phyloP scores from a whole-genome alignment of 352 stramenopile genomes.

The Pythium periplocum region DNA sequence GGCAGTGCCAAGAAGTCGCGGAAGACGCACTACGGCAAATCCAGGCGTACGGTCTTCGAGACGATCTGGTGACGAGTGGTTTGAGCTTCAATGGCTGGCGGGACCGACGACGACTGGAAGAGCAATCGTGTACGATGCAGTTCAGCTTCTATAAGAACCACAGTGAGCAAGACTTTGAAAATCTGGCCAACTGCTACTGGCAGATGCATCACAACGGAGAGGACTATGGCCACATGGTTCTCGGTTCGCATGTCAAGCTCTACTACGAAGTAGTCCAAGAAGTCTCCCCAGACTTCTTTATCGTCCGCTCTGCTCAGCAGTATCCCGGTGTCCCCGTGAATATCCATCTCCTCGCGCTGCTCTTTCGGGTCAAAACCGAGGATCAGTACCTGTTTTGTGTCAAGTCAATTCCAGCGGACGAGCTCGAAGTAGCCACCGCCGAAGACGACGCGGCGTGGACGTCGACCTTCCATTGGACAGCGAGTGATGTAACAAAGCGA shows the following conservation, averaged over 20 bases:
- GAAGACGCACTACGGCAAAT: conserved; percentile 2
- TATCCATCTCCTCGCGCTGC: conserved; percentile 3
- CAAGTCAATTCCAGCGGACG: background rate
- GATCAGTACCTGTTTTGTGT: too few relatives aligned
- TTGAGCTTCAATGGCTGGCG: conserved; percentile 11
- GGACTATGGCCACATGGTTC: background rate
- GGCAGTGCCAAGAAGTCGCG: background rate
- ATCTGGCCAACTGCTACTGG: background rate
- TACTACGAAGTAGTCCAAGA: conserved; percentile 2
- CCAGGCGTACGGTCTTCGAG: conserved; percentile 1
- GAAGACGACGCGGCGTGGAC: background rate
- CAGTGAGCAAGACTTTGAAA: background rate
- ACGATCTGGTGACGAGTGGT: conserved; percentile 1
- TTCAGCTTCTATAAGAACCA: conserved; percentile 9
- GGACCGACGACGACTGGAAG: conserved; percentile 1
- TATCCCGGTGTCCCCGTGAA: background rate
- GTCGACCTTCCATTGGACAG: conserved; percentile 5
- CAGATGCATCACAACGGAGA: background rate
- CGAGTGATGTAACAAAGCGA: background rate
- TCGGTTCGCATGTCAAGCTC: background rate
- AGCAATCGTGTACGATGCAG: background rate
- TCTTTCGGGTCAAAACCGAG: conserved; percentile 6
- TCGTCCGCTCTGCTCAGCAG: background rate
- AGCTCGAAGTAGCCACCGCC: background rate
- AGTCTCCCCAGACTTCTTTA: background rate